These are phyloP conservation scores for Kluyveromyces sp. DNA, from an alignment of 1,139 yeast genomes.

Conservation along the genomic window DNA sequence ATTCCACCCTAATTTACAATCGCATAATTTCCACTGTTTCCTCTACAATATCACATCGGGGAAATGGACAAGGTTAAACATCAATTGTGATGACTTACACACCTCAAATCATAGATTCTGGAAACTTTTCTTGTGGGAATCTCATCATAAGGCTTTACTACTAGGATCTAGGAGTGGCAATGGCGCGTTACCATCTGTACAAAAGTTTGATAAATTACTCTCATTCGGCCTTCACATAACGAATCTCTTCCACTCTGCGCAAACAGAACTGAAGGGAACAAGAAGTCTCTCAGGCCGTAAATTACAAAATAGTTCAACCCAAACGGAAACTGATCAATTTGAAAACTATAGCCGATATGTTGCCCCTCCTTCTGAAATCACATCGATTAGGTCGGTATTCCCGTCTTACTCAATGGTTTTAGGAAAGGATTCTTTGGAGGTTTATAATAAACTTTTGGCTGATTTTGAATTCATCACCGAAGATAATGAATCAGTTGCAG, in stretches of 20 bases:
- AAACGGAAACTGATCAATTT: slow-evolving; percentile 31
- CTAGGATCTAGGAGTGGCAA: slow-evolving; percentile 44
- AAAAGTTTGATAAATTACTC: slow-evolving; percentile 50
- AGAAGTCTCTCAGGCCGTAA: slow-evolving; percentile 9
- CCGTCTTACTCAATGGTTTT: slow-evolving; percentile 71
- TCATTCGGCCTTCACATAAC: slow-evolving; percentile 62
- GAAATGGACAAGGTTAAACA: slow-evolving; percentile 57
- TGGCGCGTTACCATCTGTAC: slow-evolving; percentile 43
- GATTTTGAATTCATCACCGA: slow-evolving; percentile 65
- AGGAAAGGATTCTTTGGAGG: slow-evolving; percentile 65
- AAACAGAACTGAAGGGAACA: slow-evolving; percentile 3
- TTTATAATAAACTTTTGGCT: slow-evolving; percentile 54
- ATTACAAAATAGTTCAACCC: slow-evolving; percentile 16
- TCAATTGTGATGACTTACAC: slow-evolving; percentile 45
- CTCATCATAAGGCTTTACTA: slow-evolving; percentile 60
- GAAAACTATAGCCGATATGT: slow-evolving; percentile 70
- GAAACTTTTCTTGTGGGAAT: slow-evolving; percentile 66
- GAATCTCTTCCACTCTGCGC: slow-evolving; percentile 38
- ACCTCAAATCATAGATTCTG: slow-evolving; percentile 53
- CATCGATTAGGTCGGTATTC: slow-evolving; percentile 59
- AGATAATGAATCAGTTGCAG: slow-evolving; percentile 59
- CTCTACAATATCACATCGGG: slow-evolving; percentile 55
- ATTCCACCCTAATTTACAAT: slow-evolving; percentile 35
- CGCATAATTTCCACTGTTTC: slow-evolving; percentile 44
- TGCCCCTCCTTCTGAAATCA: slow-evolving; percentile 60